These are phyloP conservation scores for Jamesozyma hellenica DNA, from an alignment of 805 yeast genomes.

Conservation along the genomic window DNA sequence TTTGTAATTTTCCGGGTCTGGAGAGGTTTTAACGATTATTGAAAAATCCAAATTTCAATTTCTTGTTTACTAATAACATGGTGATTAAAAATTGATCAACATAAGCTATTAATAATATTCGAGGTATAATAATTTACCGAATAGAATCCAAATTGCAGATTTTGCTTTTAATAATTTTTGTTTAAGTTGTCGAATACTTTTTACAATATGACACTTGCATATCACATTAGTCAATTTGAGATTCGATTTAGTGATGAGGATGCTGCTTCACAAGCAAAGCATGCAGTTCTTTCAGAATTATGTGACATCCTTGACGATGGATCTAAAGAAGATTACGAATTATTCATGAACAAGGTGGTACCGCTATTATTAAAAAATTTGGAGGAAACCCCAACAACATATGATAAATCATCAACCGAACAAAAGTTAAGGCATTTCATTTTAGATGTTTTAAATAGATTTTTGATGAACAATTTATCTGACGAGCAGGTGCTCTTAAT, in stretches of 20 bases:
- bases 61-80: background rate
- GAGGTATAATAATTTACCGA: no score
- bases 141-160: background rate
- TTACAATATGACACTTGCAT: conserved; percentile 28
- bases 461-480: conserved; percentile 73
- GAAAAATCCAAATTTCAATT: background rate
- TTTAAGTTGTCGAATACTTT: background rate
- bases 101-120: background rate
- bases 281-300: conserved; percentile 66
- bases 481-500: conserved; percentile 57
- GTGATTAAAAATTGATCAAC: no score
- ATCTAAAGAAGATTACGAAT: conserved; percentile 71
- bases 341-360: conserved; percentile 56
- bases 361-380: conserved; percentile 61
- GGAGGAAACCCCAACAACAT: conserved; percentile 62
- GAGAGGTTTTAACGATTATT: background rate
- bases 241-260: conserved; percentile 46
- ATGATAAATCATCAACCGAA: conserved; percentile 54
- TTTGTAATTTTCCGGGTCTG: background rate
- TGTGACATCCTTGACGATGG: conserved; percentile 82
- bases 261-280: conserved; percentile 49
- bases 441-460: conserved; percentile 69
- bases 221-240: conserved; percentile 60
- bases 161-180: background rate
- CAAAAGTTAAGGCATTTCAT: conserved; percentile 68